Evolutionary conservation across 2,329 filamentous ascomycete genomes (phyloP), one percentile per base, ranked within the genome.

Genomic region (Penicillium sclerotiorum): DNA sequence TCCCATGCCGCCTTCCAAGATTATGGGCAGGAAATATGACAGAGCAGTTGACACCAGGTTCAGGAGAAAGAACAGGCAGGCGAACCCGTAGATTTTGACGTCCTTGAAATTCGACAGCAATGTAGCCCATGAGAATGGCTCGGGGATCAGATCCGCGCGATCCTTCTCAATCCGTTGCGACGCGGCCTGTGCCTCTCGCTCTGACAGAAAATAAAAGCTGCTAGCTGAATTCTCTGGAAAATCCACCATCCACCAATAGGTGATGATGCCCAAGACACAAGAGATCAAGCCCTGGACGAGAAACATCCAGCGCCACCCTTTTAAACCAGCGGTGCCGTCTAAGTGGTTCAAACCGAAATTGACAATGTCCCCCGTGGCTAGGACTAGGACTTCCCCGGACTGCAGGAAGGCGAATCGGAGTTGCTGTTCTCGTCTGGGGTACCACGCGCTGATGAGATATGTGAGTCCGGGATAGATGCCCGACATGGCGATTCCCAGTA

Each of bases 161-260:
- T 88, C 85, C 5, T 71, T 71, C 38, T 85, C 72, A 57, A 88
- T 87, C 5, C 84, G 75, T 4, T 71, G 67, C 2, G 82, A 73
- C 1, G 81, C 83, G 3, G 87, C 61, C n/a, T 71, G 66, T 30
- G 80, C 77, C 63, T 88, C 84, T 15, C 76, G 70, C 7, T 75
- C 62, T 2, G 75, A 78, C 18, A 88, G 73, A 61, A 88, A 88
- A 58, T 65, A 73, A 56, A 83, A 79, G 43, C 80, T 84, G 11
- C 69, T 69, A 45, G 82, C 74, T 1, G 82, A 76, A 21, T 82
- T 75, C 57, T 88, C 85, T 0, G 85, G 85, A 54, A 88, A 88
- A 60, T 87, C 84, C 35, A 87, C 75, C 71, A 88, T 87, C 85
- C 85, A 88, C 76, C 83, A 86, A 60, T 84, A 87, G 0, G 84